Evolutionary conservation across 257 asterid species (phyloP).

Genomic region (Solanum okadae): DNA sequence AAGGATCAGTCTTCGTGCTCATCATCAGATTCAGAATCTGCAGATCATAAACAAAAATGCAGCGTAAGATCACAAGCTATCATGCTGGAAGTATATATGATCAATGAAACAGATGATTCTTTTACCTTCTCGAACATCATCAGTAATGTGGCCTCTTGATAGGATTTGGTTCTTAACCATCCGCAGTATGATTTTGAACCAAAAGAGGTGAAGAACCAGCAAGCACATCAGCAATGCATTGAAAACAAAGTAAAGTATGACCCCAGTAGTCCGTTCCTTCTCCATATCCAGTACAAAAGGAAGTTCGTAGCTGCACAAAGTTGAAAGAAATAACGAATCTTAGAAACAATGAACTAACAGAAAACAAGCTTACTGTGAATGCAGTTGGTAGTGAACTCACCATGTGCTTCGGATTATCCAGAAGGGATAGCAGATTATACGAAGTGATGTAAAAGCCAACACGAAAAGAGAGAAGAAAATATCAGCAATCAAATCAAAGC

Average conservation of each 20-base stretch:
- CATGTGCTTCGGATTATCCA: slow-evolving; percentile 22
- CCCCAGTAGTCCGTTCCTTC: background rate
- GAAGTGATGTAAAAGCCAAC: slow-evolving; percentile 10
- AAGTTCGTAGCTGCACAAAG: slow-evolving; percentile 11
- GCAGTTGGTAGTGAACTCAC: background rate
- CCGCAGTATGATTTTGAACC: slow-evolving; percentile 11
- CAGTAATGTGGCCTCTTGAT: slow-evolving; percentile 11
- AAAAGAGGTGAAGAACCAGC: slow-evolving; percentile 17
- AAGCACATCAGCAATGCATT: slow-evolving; percentile 16
- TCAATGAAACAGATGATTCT: background rate
- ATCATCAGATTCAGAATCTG: slow-evolving; percentile 20
- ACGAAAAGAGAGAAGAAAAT: slow-evolving; percentile 14
- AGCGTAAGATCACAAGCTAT: background rate
- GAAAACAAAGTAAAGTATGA: slow-evolving; percentile 6
- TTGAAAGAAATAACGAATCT: background rate
- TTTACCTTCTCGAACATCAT: slow-evolving; percentile 32
- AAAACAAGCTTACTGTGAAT: background rate
- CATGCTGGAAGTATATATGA: background rate
- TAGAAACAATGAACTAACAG: background rate
- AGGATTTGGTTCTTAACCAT: slow-evolving; percentile 14
- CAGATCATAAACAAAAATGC: background rate
- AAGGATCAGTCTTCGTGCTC: slow-evolving; percentile 14
- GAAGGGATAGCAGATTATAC: slow-evolving; percentile 19
- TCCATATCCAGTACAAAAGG: background rate
- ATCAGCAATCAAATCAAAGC: slow-evolving; percentile 9